phyloP scores from a whole-genome alignment of 257 asterid species.

The Solanum sitiens region DNA sequence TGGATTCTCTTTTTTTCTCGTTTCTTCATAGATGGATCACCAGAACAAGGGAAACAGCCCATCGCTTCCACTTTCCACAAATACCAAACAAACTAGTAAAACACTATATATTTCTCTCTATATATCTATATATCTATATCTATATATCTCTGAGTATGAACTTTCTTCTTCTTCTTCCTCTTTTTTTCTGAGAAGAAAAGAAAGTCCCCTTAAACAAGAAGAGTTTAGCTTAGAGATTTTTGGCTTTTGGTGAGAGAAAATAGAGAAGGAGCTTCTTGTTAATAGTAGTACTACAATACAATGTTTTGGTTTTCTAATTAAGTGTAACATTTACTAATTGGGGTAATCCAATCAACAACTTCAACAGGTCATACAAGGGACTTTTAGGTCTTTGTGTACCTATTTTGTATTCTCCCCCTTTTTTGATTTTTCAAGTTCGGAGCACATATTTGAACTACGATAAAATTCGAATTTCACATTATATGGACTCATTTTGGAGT shows the following conservation, averaged over 20 bases:
- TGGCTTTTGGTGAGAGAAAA: neutral
- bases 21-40: constrained; percentile 39
- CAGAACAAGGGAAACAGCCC: constrained; percentile 70
- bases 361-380: neutral
- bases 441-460: fast-evolving
- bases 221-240: neutral
- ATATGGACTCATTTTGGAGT: neutral
- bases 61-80: constrained; percentile 15
- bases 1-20: constrained; percentile 13
- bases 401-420: neutral
- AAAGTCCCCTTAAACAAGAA: neutral
- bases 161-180: neutral
- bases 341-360: neutral
- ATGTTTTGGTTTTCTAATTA: neutral
- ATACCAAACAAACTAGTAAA: neutral
- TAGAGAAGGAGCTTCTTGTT: neutral
- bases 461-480: fast-evolving
- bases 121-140: neutral
- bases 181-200: neutral
- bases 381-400: neutral
- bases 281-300: neutral
- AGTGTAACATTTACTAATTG: neutral
- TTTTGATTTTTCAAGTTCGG: no score
- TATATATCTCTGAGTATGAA: neutral
- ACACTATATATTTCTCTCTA: neutral